Evolutionary conservation across 2,329 filamentous ascomycete genomes (phyloP).

Genomic region (Grosmannia penicillata): DNA sequence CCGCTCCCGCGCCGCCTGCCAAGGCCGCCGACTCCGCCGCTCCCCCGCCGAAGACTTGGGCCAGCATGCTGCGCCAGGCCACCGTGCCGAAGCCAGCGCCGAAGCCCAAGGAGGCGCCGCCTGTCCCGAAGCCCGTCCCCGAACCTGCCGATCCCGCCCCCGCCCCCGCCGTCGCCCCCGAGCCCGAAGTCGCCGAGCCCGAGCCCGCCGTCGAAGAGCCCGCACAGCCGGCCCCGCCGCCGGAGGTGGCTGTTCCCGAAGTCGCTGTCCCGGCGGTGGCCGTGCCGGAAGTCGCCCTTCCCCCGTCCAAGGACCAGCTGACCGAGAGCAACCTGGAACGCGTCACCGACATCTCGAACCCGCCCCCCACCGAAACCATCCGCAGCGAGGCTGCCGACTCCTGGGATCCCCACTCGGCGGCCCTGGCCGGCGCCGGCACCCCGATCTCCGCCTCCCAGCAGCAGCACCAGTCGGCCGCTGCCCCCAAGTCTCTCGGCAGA

Average conservation of each 20-base stretch:
- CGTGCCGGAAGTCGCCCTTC: conserved; percentile 18
- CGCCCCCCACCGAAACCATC: conserved; percentile 64
- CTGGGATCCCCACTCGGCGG: conserved; percentile 53
- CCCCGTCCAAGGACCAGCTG: conserved; percentile 63
- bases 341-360: conserved; percentile 66
- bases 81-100: conserved; percentile 20
- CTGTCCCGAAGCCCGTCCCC: conserved; percentile 21
- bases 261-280: conserved; percentile 15
- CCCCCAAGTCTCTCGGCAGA: conserved; percentile 44
- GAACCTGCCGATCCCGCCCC: conserved; percentile 23
- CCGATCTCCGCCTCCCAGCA: conserved; percentile 51
- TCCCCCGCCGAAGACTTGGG: conserved; percentile 48
- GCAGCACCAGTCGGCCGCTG: conserved; percentile 37
- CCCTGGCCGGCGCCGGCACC: conserved; percentile 46
- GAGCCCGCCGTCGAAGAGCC: conserved; percentile 19
- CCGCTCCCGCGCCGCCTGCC: conserved; percentile 12
- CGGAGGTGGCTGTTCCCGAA: conserved; percentile 12
- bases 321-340: conserved; percentile 89
- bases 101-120: conserved; percentile 8
- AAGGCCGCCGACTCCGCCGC: conserved; percentile 17
- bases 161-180: conserved; percentile 11
- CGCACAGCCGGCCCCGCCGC: too few relatives aligned
- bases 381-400: conserved; percentile 84
- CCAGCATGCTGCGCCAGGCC: conserved; percentile 56
- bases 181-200: conserved; percentile 13